phyloP scores from a whole-genome alignment of 2,329 filamentous ascomycete species.

The Neofusicoccum umdonicola region DNA sequence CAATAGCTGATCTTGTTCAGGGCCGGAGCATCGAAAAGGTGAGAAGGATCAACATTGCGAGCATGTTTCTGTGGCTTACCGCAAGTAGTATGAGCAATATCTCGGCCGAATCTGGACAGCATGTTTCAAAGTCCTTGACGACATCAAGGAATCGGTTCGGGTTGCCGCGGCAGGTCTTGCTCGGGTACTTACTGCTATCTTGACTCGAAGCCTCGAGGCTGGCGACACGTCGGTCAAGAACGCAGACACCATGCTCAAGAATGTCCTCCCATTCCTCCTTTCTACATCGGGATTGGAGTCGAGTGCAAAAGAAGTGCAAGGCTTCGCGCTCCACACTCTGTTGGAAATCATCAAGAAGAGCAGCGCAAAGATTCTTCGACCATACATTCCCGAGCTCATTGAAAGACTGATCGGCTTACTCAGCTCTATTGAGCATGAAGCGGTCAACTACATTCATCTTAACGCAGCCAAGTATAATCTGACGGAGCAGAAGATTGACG shows the following conservation, averaged over 20 bases:
- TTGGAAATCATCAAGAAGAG: constrained; percentile 88
- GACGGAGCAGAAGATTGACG: constrained; percentile 86
- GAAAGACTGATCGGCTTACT: constrained; percentile 77
- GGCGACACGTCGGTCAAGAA: constrained; percentile 65
- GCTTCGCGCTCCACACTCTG: constrained; percentile 75
- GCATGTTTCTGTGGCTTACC: constrained; percentile 17
- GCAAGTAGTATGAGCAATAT: constrained; percentile 70
- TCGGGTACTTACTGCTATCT: constrained; percentile 76
- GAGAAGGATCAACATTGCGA: not conserved
- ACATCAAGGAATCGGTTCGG: constrained; percentile 90
- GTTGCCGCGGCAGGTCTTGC: constrained; percentile 78
- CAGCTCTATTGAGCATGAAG: constrained; percentile 84
- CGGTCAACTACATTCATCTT: constrained; percentile 88
- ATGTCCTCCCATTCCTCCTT: constrained; percentile 86
- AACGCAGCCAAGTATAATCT: constrained; percentile 81
- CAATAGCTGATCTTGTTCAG: constrained; percentile 82
- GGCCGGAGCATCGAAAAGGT: constrained; percentile 61
- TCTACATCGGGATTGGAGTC: constrained; percentile 88
- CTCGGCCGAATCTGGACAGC: constrained; percentile 81
- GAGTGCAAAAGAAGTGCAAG: constrained; percentile 79
- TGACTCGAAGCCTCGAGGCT: constrained; percentile 82
- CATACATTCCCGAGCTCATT: constrained; percentile 78
- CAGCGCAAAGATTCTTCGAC: constrained; percentile 68
- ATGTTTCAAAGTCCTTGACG: constrained; percentile 88
- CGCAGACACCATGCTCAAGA: constrained; percentile 75